Base-by-base conservation (phyloP, 257 asterid genomes). In the Rehmannia glutinosa region DNA sequence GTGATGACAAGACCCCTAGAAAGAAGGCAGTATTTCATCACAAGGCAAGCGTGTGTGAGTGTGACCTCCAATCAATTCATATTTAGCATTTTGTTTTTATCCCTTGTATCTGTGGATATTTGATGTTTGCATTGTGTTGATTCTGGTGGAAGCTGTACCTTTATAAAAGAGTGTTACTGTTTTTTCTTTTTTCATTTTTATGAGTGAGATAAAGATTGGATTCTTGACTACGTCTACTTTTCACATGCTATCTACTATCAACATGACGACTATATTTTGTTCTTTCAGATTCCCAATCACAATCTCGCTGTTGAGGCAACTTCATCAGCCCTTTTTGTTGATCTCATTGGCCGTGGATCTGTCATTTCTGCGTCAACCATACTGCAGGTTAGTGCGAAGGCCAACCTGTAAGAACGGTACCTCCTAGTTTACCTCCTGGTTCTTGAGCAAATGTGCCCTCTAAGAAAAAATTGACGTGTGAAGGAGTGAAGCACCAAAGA, bases 11-110 rank as follows among this genome's bases (percentile, higher is more conserved):
- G 53, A 70, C 41, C n/a, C 80, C 77, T 0, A 78, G 92, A 60
- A 86, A 73, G n/a, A 91, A 83, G 81, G 96, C 95, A 17, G 72
- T 86, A 56, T 77, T 87, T 68, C 95, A 83, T 72, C 97, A 91
- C 86, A 86, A 88, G 97, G 96, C 90, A 88, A 86, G 91, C 80
- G 36, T 77, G 83, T 77, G 77, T 66, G 81, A 65, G 9, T 36
- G 25, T 55, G 19, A 38, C 43, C 67, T 59, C 65, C 64, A 43
- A 20, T 27, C 46, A 33, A 2, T 54, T 39, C 55, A 28, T 41
- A 38, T 50, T 46, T 41, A 50, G 17, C 33, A 5, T 28, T 55
- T 12, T 3, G 28, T 46, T 47, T n/a, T 51, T 15, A 33, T 33
- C 59, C 52, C n/a, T 39, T 53, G 43, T 24, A 10, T 19, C 2